Conservation (phyloP, 495 filamentous ascomycete genomes). For the Talaromyces nanjingensis region DNA sequence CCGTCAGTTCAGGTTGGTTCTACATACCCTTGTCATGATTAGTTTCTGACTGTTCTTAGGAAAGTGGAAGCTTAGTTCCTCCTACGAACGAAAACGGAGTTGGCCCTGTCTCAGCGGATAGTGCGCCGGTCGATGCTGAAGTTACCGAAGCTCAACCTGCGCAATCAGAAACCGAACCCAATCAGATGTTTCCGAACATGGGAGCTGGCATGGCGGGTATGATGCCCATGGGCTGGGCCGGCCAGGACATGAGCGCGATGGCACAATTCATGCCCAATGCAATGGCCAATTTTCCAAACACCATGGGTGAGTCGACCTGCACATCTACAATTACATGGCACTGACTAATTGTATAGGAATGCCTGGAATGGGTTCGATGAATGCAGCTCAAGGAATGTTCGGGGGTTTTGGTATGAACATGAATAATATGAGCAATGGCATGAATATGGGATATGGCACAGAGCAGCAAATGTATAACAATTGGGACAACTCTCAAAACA, state of each 20-base stretch:
- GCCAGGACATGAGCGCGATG: conserved; percentile 67
- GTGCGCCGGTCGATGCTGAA: conserved; percentile 14
- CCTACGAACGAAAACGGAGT: conserved; percentile 6
- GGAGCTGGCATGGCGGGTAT: conserved; percentile 30
- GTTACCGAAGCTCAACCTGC: conserved; percentile 13
- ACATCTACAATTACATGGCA: neutral
- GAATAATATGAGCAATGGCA: conserved; percentile 84
- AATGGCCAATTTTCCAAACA: conserved; percentile 63
- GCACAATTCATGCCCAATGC: conserved; percentile 64
- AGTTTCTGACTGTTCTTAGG: neutral
- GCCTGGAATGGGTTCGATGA: conserved; percentile 82
- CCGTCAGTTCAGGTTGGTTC: conserved; percentile 7
- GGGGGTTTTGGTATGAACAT: conserved; percentile 87
- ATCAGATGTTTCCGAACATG: conserved; percentile 21
- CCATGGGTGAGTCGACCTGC: conserved; percentile 62
- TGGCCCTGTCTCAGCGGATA: conserved; percentile 11
- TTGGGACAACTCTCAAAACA: conserved; percentile 55
- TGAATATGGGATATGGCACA: conserved; percentile 68
- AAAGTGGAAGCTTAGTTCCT: neutral
- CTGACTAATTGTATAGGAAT: conserved; percentile 44
- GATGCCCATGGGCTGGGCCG: conserved; percentile 62
- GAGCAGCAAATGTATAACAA: conserved; percentile 57
- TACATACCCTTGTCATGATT: neutral
- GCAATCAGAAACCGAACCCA: conserved; percentile 17
- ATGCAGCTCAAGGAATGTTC: conserved; percentile 80